Base-by-base conservation (phyloP, 2,329 filamentous ascomycete genomes). In the Colletotrichum nymphaeae region DNA sequence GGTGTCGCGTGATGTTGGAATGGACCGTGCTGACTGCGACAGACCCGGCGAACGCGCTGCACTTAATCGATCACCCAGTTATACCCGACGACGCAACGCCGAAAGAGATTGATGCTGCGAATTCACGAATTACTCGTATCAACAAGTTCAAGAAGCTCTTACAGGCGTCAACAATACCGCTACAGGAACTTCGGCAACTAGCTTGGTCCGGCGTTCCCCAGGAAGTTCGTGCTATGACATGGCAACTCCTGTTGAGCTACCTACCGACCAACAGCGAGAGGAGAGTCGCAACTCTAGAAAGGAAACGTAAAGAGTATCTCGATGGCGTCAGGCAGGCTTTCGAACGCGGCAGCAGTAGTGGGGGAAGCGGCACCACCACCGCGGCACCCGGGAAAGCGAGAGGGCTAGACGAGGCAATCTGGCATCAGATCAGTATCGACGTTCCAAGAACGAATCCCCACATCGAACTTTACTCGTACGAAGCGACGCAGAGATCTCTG, bases 401-500 rank as follows among this genome's bases (percentile, higher is more conserved):
- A 74, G 96, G 95, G 2, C 85, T 99, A 22, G 97, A 99, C 78
- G 97, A 99, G 85, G 93, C 95, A n/a, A 92, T 99, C 72, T 99
- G 97, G 97, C 97, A 99, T 85, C 97, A 99, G 81, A 98, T 99
- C 84, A 98, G 95, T 83, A 99, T 99, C 79, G 97, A 99, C 80
- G 94, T 98, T 26, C 97, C 97, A 3, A 91, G 97, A 63, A 99
- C 97, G 4, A 98, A 98, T 80, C 97, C 97, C 12, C 97, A 98
- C 83, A 93, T 99, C 67, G 94, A 97, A 77, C 88, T 99, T 0
- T 99, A 99, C 84, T 91, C 94, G 76, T 98, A 98, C 80, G 96
- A 98, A 83, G 96, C 96, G 5, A 99, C 97, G 0, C 97, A 99
- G 81, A 88, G 95, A 67, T 98, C 95, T 1, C 86, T 99, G 16